phyloP scores from a whole-genome alignment of 768 basidiomycete species.

The Mycena kentingensis region DNA sequence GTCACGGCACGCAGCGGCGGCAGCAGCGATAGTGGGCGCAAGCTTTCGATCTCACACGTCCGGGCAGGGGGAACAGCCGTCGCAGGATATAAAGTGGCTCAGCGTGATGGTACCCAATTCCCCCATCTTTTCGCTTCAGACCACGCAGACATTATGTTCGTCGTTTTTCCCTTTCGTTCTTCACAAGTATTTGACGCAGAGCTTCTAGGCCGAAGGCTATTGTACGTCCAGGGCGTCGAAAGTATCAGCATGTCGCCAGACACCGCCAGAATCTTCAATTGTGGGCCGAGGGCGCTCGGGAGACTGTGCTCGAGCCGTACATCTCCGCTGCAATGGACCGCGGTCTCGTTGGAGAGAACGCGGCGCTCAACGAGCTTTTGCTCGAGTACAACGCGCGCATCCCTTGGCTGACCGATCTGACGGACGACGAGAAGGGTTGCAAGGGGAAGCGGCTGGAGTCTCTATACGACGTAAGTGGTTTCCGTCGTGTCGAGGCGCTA shows the following conservation, averaged over 20 bases:
- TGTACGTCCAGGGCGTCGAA: neutral
- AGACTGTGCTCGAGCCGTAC: conserved; percentile 1
- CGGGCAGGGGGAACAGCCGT: no score
- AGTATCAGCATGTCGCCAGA: neutral
- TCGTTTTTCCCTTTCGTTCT: no score
- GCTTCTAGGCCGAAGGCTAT: neutral
- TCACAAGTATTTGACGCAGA: neutral
- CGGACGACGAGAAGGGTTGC: neutral
- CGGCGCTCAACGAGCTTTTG: neutral
- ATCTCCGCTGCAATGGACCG: conserved; percentile 1
- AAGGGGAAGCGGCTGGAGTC: neutral
- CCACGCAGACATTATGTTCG: no score
- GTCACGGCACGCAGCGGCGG: no score
- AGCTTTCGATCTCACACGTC: no score
- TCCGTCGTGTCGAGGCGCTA: no score
- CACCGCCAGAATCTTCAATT: neutral
- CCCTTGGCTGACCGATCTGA: neutral
- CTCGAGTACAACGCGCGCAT: conserved; percentile 1
- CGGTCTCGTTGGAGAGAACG: neutral
- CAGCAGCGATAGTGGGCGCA: no score
- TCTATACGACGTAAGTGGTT: neutral
- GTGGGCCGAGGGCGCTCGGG: conserved; percentile 5
- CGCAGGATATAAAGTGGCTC: no score
- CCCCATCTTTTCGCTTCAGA: no score
- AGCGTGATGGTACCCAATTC: no score